A percentile compares a stretch with the other conserved stretches of the same genome.
Conservation (phyloP, 768 basidiomycete species). For the Boletus vermiculosoides region DNA sequence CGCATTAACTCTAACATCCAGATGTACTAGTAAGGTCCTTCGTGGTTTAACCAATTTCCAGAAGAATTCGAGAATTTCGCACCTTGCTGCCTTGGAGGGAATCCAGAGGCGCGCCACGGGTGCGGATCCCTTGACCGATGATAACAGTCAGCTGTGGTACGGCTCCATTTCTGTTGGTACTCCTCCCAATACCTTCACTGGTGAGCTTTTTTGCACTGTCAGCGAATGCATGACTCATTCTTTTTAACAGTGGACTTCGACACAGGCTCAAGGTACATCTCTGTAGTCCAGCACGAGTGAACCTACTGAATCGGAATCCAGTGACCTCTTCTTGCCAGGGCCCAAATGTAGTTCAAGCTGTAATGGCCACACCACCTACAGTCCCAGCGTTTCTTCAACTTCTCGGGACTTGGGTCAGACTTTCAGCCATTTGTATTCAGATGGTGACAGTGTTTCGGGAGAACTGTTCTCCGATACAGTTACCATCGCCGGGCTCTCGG, state of each 20-base stretch:
- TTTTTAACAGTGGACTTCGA: conserved; percentile 23
- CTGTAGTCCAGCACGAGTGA: no score
- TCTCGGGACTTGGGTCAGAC: not conserved
- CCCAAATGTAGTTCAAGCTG: conserved; percentile 26
- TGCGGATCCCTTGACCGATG: not conserved
- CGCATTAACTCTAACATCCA: not conserved
- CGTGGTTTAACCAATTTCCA: conserved; percentile 1
- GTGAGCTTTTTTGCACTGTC: not conserved
- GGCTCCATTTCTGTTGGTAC: conserved; percentile 14
- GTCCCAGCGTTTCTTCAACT: conserved; percentile 21
- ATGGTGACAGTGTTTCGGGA: conserved; percentile 5
- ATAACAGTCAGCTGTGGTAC: conserved; percentile 2
- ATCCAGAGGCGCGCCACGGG: not conserved
- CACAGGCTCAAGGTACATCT: conserved; percentile 24
- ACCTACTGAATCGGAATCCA: not conserved
- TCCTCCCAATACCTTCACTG: not conserved
- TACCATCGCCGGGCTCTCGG: conserved; percentile 8
- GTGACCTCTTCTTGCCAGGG: conserved; percentile 32
- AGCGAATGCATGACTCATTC: not conserved
- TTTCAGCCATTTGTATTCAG: not conserved
- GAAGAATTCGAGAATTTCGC: not conserved
- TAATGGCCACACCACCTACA: conserved; percentile 31
- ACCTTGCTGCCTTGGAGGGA: not conserved
- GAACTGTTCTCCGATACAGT: conserved; percentile 13
- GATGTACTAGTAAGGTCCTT: not conserved